These are phyloP conservation scores for Tylopilus orsonianus DNA, from an alignment of 1,284 basidiomycete species.

Conservation along the genomic window DNA sequence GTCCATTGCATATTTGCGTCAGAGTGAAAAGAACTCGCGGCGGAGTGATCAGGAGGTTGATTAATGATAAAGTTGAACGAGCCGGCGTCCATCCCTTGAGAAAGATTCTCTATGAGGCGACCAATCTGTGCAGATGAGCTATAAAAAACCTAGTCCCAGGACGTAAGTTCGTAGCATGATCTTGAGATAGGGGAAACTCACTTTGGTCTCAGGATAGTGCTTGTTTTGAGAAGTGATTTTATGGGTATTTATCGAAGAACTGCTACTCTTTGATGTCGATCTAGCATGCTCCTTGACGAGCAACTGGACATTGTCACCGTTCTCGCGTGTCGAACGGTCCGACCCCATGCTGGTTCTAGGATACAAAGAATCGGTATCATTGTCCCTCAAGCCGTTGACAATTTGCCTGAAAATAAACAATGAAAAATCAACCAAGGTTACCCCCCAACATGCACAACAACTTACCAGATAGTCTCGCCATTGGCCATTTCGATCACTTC, in stretches of 20 bases:
- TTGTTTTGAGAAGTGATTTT: slow-evolving; percentile 54
- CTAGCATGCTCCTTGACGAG: slow-evolving; percentile 73
- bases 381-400: slow-evolving; percentile 77
- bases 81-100: slow-evolving; percentile 74
- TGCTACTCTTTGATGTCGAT: slow-evolving; percentile 65
- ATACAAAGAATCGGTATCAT: slow-evolving; percentile 68
- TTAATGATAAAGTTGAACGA: slow-evolving; percentile 68
- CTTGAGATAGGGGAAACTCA: slow-evolving; percentile 36
- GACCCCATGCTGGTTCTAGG: slow-evolving; percentile 70
- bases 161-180: slow-evolving; percentile 14
- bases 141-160: slow-evolving; percentile 65
- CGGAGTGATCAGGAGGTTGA: slow-evolving; percentile 47
- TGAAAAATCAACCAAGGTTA: slow-evolving; percentile 6
- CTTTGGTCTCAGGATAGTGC: slow-evolving; percentile 77
- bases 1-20: slow-evolving; percentile 65
- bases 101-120: slow-evolving; percentile 75
- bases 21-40: slow-evolving; percentile 59
- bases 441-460: slow-evolving; percentile 16
- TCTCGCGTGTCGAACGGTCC: slow-evolving; percentile 63
- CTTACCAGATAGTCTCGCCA: slow-evolving; percentile 79
- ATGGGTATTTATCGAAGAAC: slow-evolving; percentile 55
- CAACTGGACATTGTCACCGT: slow-evolving; percentile 57
- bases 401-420: slow-evolving; percentile 74
- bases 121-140: slow-evolving; percentile 76
- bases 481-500: slow-evolving; percentile 80